These are phyloP conservation scores for Daldinia sp. DNA, from an alignment of 2,329 filamentous ascomycete genomes.

Conservation along the genomic window DNA sequence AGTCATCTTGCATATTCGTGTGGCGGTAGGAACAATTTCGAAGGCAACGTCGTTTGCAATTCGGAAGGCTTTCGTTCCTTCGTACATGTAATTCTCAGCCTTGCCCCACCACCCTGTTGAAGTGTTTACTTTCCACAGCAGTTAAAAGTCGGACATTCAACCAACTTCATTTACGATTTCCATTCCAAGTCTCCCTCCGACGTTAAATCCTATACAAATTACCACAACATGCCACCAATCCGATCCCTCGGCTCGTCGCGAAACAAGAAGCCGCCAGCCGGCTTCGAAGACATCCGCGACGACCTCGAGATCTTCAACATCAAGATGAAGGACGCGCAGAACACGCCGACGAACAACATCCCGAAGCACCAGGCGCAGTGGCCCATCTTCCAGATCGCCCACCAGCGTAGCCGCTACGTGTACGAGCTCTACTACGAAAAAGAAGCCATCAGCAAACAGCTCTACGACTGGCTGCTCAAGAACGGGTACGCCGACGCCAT, in stretches of 20 bases:
- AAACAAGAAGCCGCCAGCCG: constrained; percentile 84
- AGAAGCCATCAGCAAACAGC: constrained; percentile 88
- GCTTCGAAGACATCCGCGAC: constrained; percentile 89
- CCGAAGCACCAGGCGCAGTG: constrained; percentile 91
- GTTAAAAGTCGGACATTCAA: background rate
- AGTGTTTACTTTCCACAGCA: background rate
- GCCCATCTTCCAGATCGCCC: constrained; percentile 97
- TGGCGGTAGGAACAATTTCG: constrained; percentile 4
- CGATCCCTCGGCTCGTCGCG: constrained; percentile 70
- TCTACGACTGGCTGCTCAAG: constrained; percentile 98
- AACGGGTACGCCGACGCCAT: constrained; percentile 95
- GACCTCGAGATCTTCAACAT: constrained; percentile 87
- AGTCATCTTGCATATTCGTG: constrained; percentile 36
- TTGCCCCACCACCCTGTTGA: constrained; percentile 48
- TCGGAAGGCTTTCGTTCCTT: constrained; percentile 37
- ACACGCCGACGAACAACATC: constrained; percentile 83
- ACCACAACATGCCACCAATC: constrained; percentile 73
- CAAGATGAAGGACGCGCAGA: constrained; percentile 96
- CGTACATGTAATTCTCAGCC: constrained; percentile 43
- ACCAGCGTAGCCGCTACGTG: constrained; percentile 91
- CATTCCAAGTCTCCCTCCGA: background rate
- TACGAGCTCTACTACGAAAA: constrained; percentile 99
- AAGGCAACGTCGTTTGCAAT: background rate
- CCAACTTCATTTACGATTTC: constrained; percentile 1
- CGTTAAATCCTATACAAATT: background rate